Conservation (phyloP, 257 asterid genomes). For the Solanum rostratum region DNA sequence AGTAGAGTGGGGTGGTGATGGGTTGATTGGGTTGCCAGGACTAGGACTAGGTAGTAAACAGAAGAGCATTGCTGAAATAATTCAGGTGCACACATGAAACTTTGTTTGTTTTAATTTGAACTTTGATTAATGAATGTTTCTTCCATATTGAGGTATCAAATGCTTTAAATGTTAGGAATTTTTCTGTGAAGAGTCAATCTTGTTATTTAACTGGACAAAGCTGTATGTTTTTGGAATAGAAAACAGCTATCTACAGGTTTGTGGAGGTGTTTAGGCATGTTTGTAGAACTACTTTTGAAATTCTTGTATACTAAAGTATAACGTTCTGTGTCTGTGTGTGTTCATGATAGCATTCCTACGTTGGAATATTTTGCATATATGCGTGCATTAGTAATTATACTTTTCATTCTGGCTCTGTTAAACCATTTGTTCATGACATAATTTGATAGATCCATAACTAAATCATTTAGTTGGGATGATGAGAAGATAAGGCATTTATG, state of each 20-base stretch:
- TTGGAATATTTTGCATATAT: neutral
- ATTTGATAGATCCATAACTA: neutral
- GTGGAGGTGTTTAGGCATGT: neutral
- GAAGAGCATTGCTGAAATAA: slow-evolving; percentile 73
- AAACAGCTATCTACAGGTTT: neutral
- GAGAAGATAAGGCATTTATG: neutral
- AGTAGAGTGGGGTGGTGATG: slow-evolving; percentile 90
- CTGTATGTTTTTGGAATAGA: neutral
- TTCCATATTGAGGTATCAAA: neutral
- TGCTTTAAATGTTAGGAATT: neutral
- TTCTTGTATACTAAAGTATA: neutral
- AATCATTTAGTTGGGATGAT: neutral
- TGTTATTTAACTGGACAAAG: neutral
- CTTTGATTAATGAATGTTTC: neutral
- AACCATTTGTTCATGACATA: neutral
- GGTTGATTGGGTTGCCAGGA: slow-evolving; percentile 93
- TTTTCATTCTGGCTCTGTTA: neutral
- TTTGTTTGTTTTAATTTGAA: neutral
- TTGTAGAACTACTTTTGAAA: neutral
- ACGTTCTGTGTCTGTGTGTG: neutral
- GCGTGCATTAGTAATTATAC: neutral
- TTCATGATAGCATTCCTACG: neutral
- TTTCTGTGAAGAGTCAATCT: neutral
- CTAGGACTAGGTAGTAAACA: slow-evolving; percentile 65
- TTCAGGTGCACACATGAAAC: slow-evolving; percentile 46